Conservation (phyloP, 2,329 filamentous ascomycete genomes). For the Fusarium dlaminii region DNA sequence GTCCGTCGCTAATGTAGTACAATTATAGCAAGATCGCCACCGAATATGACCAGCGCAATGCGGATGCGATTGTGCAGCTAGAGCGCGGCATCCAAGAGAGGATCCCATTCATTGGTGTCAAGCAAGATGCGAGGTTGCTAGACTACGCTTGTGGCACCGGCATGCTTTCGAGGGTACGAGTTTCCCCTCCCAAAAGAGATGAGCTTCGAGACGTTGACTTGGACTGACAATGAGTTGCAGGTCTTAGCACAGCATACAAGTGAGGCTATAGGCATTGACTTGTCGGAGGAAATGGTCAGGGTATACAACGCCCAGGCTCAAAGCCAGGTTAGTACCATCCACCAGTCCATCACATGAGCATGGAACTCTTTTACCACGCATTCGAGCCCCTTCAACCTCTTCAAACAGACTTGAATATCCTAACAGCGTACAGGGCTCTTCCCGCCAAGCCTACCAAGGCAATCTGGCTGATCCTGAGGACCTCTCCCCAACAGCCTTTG, state of each 20-base stretch:
- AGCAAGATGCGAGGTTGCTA: constrained; percentile 62
- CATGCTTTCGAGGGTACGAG: constrained; percentile 68
- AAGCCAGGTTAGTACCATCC: constrained; percentile 56
- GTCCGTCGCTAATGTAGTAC: constrained; percentile 25
- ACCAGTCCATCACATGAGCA: not conserved
- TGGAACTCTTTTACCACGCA: not conserved
- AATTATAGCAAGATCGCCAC: constrained; percentile 43
- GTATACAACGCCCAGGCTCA: constrained; percentile 70
- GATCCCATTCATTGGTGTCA: constrained; percentile 69
- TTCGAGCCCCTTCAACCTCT: not conserved
- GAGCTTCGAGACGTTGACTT: not conserved
- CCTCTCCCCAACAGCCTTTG: constrained; percentile 63
- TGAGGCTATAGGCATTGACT: constrained; percentile 73
- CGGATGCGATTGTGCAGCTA: constrained; percentile 63
- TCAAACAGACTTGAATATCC: not conserved
- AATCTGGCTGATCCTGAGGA: constrained; percentile 62
- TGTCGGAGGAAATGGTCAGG: constrained; percentile 75
- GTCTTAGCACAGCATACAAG: constrained; percentile 48
- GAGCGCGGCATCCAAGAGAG: constrained; percentile 62
- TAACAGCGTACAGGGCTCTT: constrained; percentile 25
- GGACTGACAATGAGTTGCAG: constrained; percentile 22
- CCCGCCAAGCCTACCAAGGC: constrained; percentile 67
- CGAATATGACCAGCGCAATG: constrained; percentile 61
- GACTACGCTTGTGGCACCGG: constrained; percentile 84
- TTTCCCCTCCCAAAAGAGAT: not conserved